Base-by-base conservation (phyloP, 2,329 filamentous ascomycete genomes). In the Monosporascus sp. region DNA sequence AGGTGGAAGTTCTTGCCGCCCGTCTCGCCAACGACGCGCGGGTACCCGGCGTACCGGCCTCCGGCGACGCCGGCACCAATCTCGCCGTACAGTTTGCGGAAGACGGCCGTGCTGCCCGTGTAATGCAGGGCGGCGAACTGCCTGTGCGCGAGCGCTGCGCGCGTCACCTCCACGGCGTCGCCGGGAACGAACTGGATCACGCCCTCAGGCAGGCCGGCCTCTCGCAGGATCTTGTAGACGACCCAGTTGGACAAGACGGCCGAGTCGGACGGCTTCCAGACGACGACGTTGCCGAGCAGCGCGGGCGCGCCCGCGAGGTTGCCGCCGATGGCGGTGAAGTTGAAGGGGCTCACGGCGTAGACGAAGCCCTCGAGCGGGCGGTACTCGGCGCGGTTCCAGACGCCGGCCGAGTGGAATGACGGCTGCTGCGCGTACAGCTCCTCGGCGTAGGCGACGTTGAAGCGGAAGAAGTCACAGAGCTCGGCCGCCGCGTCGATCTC, bases 401-500 rank as follows among this genome's bases (percentile, higher is more conserved):
- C 83, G 40, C 91, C 91, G 1, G 88, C 76, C 2, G 89, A 79
- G 74, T 97, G 85, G 76, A 94, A 91, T 50, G 79, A 81, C 16
- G 93, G 93, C 73, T 99, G 94, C 69, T 91, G 85, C 38, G 84
- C 83, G 70, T 97, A 96, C 52, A 96, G 77, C 69, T 97, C 90
- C 74, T 96, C 87, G 27, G 93, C 93, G 67, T 94, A 97, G 71
- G 92, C 85, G 51, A 97, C 93, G 68, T 94, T 94, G 78, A 97
- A 96, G 68, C 91, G 85, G 69, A 97, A 77, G 74, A 97, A 97
- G 71, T 99, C 93, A 63, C 84, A 87, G 63, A 96, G 75, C 79
- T 99, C 94, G 8, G 93, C 93, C 19, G 93, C 93, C 40, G 92
- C 83, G 72, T 97, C 93, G 59, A 97, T 97, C 80, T 99, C 93